Evolutionary conservation across 352 stramenopile genomes (phyloP).

Genomic region (Pythium rhizo-oryzae): DNA sequence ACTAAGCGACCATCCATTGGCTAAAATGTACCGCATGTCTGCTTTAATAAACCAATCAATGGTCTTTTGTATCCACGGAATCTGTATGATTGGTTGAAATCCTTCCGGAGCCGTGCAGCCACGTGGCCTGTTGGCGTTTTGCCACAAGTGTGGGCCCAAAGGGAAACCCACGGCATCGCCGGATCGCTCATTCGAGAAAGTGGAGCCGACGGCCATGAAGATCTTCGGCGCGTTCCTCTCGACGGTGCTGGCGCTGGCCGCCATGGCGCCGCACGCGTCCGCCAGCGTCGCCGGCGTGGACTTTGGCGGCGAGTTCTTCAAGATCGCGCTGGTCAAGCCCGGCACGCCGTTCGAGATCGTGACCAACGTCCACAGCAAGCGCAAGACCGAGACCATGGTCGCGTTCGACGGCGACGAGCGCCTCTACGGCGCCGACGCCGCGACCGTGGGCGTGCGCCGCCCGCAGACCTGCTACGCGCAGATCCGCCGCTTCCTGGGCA

Average conservation of each 20-base stretch:
- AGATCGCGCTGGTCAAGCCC: constrained; percentile 88
- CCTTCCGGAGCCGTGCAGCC: constrained; percentile 1
- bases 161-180: no score
- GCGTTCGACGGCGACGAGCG: constrained; percentile 92
- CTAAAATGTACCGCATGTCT: neutral
- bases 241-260: constrained; percentile 33
- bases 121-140: constrained; percentile 23
- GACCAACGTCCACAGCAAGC: constrained; percentile 98
- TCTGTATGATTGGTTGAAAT: constrained; percentile 24
- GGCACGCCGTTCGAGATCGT: constrained; percentile 97
- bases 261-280: constrained; percentile 33
- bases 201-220: constrained; percentile 22
- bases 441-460: constrained; percentile 90
- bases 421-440: constrained; percentile 96
- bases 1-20: constrained; percentile 14
- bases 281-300: constrained; percentile 91
- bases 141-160: no score
- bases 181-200: constrained; percentile 18
- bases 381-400: constrained; percentile 96
- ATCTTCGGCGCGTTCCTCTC: constrained; percentile 18
- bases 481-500: constrained; percentile 91
- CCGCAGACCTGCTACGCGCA: constrained; percentile 90
- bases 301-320: constrained; percentile 94
- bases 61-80: no score
- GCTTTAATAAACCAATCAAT: constrained; percentile 2